Evolutionary conservation across 805 yeast species (phyloP).

Genomic region (Myxozyma mucilagina): DNA sequence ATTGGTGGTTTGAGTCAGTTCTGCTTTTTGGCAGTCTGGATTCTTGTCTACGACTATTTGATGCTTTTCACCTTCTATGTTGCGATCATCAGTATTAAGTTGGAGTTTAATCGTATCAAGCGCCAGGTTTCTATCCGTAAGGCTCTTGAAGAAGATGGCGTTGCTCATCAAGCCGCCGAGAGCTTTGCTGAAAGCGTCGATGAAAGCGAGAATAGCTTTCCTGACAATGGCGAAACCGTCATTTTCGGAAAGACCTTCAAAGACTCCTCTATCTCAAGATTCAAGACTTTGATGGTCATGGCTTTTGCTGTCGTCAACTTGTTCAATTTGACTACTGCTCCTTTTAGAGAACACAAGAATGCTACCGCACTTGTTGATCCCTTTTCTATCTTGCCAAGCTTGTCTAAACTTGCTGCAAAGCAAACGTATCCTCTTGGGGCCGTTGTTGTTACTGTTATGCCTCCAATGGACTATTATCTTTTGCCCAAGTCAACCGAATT

Average conservation of each 20-base stretch:
- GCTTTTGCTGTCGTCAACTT: constrained; percentile 42
- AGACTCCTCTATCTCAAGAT: constrained; percentile 31
- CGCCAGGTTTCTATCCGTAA: constrained; percentile 73
- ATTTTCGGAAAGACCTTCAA: constrained; percentile 20
- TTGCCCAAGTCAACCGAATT: constrained; percentile 34
- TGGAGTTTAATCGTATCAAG: constrained; percentile 84
- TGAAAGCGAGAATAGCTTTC: constrained; percentile 19
- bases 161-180: constrained; percentile 70
- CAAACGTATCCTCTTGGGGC: constrained; percentile 9
- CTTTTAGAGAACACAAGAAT: constrained; percentile 32
- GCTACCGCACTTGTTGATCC: constrained; percentile 25
- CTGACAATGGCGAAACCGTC: constrained; percentile 17
- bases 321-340: constrained; percentile 43
- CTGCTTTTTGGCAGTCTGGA: constrained; percentile 69
- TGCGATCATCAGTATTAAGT: constrained; percentile 80
- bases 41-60: constrained; percentile 68
- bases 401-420: constrained; percentile 10
- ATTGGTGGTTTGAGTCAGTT: constrained; percentile 77
- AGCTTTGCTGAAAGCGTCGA: constrained; percentile 52
- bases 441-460: constrained; percentile 42
- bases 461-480: constrained; percentile 42
- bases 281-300: constrained; percentile 38
- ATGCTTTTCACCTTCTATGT: constrained; percentile 79
- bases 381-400: constrained; percentile 22
- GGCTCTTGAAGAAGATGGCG: constrained; percentile 91